Evolutionary conservation across 441 rosid genomes (phyloP).

Genomic region (Corymbia citriodora): DNA sequence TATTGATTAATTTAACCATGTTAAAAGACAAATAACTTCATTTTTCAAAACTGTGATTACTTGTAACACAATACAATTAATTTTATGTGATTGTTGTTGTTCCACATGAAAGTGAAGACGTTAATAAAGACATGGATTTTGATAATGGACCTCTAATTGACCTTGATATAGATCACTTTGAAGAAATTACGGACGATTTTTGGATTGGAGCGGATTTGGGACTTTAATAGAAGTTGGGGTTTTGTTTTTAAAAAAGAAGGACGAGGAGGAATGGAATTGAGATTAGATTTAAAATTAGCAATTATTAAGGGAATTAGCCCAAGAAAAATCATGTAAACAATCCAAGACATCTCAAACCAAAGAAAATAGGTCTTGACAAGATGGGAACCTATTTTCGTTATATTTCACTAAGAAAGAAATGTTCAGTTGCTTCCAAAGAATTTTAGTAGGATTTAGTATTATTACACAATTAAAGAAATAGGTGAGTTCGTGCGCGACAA

Average conservation of each 20-base stretch:
- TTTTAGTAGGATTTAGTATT: not conserved
- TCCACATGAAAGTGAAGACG: accelerated
- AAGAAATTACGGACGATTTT: too few species aligned
- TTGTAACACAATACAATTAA: not conserved
- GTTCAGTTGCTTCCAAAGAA: not conserved
- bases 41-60: not conserved
- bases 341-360: not conserved
- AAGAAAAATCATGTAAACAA: not conserved
- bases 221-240: not conserved
- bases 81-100: not conserved
- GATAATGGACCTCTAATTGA: accelerated
- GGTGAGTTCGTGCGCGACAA: not conserved
- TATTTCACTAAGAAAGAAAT: not conserved
- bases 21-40: not conserved
- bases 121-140: accelerated
- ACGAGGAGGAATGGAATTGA: not conserved
- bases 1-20: not conserved
- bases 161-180: not conserved
- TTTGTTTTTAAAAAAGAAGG: not conserved
- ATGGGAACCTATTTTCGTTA: not conserved
- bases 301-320: not conserved
- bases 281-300: not conserved
- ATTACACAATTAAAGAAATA: not conserved
- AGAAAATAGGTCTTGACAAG: accelerated
- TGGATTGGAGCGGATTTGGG: accelerated